Base-by-base conservation (phyloP, 225 moss, liverwort and hornwort genomes). In the Asterella californica region DNA sequence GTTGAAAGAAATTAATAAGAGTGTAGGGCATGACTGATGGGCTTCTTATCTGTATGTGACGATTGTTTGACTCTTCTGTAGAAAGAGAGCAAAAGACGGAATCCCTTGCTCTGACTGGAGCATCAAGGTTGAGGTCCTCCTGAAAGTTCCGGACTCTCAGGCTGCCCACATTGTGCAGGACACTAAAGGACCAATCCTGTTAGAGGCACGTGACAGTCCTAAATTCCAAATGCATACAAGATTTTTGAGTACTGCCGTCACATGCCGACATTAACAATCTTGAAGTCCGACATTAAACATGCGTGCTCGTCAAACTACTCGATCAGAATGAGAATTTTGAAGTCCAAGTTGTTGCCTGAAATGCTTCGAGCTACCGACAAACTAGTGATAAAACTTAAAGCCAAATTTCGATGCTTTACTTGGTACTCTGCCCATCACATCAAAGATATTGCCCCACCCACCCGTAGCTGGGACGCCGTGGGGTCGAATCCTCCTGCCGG, bases 141-240 rank as follows among this genome's bases (percentile, higher is more conserved):
- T 67, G 29, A 11, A 36, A 27, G 30, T 34, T 67, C 67, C 67
- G 29, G 1, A 67, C 67, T 11, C 57, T 57, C 18, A 57, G 57
- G 21, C 57, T n/a, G 57, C 57, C 67, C 67, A 67, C 67, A 67
- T 67, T 67, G 67, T 67, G 67, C 34, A 36, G 12, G 14, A 67
- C 32, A 33, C 14, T 19, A 19, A 18, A 33, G 33, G 67, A 67
- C 67, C 67, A 67, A 67, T 67, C 12, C 67, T 14, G 6, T 15
- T 67, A 33, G 67, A 32, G 36, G 34, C 67, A 67, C 67, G 67
- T 67, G 67, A 33, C 33, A 9, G 10, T 36, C 32, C 9, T 67
- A 61, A 61, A 61, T 61, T 21, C 11, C 9, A 67, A 36, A 36
- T 10, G 36, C 18, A 33, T 6, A 17, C 34, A 12, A 36, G 34